These are phyloP conservation scores for Parasitella parasitica DNA, from an alignment of 371 early-diverging fungal species.

Conservation along the genomic window DNA sequence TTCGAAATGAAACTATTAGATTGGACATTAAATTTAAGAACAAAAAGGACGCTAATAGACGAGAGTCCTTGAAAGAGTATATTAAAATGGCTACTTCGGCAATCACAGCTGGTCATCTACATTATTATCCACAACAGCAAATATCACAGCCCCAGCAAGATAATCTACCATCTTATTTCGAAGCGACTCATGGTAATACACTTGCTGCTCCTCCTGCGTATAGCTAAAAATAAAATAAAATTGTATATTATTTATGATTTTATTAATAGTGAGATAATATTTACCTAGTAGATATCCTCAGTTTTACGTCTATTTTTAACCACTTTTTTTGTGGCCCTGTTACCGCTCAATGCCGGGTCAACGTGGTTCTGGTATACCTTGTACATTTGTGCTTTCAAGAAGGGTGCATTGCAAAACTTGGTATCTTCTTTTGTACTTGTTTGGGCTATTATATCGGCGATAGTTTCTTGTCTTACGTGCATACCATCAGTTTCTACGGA, in stretches of 20 bases:
- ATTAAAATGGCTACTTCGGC: slow-evolving; percentile 15
- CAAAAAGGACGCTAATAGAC: slow-evolving; percentile 8
- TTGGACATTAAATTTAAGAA: slow-evolving; percentile 1
- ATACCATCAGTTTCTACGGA: neutral
- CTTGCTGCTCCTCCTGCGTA: slow-evolving; percentile 9
- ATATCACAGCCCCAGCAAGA: neutral
- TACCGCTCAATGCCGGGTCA: slow-evolving; percentile 16
- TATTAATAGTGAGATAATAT: too few species aligned
- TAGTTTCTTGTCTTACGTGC: neutral
- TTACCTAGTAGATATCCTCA: too few species aligned
- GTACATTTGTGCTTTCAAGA: slow-evolving; percentile 44
- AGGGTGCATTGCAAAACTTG: slow-evolving; percentile 14
- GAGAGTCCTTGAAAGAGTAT: slow-evolving; percentile 11
- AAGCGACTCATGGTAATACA: slow-evolving; percentile 1
- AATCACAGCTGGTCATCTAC: neutral
- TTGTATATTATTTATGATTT: neutral
- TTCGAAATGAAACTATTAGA: neutral
- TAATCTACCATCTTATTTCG: slow-evolving; percentile 8
- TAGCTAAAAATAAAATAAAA: slow-evolving; percentile 16
- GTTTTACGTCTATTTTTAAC: slow-evolving; percentile 8
- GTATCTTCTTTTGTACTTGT: slow-evolving; percentile 1
- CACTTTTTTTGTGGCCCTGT: slow-evolving; percentile 23
- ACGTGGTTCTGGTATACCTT: slow-evolving; percentile 18
- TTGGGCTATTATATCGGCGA: neutral
- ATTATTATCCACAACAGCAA: neutral